Percentiles rank a stretch among this genome's conserved stretches.
phyloP scores from a whole-genome alignment of 495 filamentous ascomycete genomes.

The Hypoxylon lenormandii region DNA sequence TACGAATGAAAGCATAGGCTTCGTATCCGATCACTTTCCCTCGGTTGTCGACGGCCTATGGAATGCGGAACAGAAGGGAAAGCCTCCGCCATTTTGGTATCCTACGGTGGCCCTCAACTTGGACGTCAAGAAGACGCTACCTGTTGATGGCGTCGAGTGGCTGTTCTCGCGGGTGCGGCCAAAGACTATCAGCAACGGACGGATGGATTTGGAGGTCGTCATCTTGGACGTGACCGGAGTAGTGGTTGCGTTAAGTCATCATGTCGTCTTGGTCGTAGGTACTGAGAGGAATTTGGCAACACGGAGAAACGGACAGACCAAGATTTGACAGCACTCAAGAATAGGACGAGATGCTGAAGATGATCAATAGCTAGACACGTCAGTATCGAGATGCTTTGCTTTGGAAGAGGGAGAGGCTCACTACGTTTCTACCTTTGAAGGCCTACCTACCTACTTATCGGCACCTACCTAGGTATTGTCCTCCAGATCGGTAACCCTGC shows the following conservation, averaged over 20 bases:
- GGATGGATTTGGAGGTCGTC: slow-evolving; percentile 72
- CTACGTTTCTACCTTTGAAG: too few species aligned
- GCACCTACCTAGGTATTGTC: too few species aligned
- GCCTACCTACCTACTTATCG: too few species aligned
- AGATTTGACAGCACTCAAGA: slow-evolving; percentile 33
- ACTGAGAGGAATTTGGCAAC: slow-evolving; percentile 65
- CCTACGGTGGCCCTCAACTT: slow-evolving; percentile 76
- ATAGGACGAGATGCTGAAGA: not conserved
- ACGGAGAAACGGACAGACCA: slow-evolving; percentile 44
- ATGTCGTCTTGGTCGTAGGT: slow-evolving; percentile 69
- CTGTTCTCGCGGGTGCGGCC: slow-evolving; percentile 68
- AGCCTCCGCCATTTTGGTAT: slow-evolving; percentile 70
- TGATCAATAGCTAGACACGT: too few species aligned
- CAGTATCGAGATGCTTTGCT: too few species aligned
- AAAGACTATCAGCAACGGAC: slow-evolving; percentile 68
- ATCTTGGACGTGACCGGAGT: slow-evolving; percentile 67
- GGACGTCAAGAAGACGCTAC: slow-evolving; percentile 73
- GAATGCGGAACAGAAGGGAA: slow-evolving; percentile 25
- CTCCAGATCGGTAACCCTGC: too few species aligned
- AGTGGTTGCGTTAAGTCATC: slow-evolving; percentile 70
- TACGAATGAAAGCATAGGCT: slow-evolving; percentile 68
- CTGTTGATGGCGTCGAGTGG: slow-evolving; percentile 71
- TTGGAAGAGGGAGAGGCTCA: too few species aligned
- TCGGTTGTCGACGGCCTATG: slow-evolving; percentile 38
- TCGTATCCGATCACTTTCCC: slow-evolving; percentile 70